phyloP scores from a whole-genome alignment of 345 rosid genomes.

The rapeseed (Brassica napus) region Da-Ae NC_063444.1:40937001-40937500 shows the following conservation, averaged over 20 bases:
- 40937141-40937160: too few relatives aligned
- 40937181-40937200: too few relatives aligned
- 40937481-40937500: constrained; percentile 39
- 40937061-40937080: background rate
- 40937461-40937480: constrained; percentile 10
- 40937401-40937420: constrained; percentile 40
- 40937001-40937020: too few relatives aligned
- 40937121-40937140: too few relatives aligned
- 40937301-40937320: background rate
- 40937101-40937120: too few relatives aligned
- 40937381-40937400: constrained; percentile 27
- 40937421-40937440: constrained; percentile 35
- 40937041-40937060: background rate
- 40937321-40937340: background rate
- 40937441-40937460: constrained; percentile 37
- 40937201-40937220: background rate
- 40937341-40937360: constrained; percentile 28
- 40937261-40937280: background rate
- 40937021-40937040: too few relatives aligned
- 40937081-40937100: background rate
- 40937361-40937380: constrained; percentile 5
- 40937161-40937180: too few relatives aligned
- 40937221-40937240: background rate
- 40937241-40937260: background rate
- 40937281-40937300: background rate